Conservation (phyloP, 176 grass and related monocot genomes). For the Oropetium thomaeum region DNA sequence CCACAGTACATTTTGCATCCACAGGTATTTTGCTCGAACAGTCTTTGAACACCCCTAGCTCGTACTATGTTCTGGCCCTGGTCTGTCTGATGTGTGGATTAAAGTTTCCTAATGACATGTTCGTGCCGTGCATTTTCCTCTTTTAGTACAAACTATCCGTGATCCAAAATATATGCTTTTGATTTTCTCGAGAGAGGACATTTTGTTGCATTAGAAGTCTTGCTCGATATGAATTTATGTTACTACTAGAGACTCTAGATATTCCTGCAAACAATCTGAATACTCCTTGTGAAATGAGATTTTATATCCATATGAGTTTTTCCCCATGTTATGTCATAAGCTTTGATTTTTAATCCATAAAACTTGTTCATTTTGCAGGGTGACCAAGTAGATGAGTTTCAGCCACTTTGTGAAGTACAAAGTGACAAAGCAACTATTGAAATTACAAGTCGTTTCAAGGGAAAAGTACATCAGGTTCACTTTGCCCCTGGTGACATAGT, state of each 20-base stretch:
- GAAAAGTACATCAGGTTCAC: constrained; percentile 80
- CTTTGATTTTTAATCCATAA: neutral
- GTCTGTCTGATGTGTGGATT: neutral
- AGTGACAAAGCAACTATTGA: constrained; percentile 99
- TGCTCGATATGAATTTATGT: neutral
- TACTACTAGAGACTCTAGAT: neutral
- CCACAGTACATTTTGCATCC: too few relatives aligned
- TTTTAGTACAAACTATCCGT: neutral
- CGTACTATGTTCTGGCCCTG: neutral
- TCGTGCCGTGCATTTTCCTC: neutral
- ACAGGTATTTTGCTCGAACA: neutral
- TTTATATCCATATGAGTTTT: neutral
- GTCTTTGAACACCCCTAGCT: too few relatives aligned
- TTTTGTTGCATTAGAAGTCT: neutral
- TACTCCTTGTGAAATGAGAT: neutral
- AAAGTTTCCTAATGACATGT: neutral
- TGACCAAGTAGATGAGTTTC: constrained; percentile 91
- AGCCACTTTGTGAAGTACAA: constrained; percentile 88
- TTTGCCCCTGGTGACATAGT: constrained; percentile 78
- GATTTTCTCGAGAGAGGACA: too few relatives aligned
- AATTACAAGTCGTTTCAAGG: constrained; percentile 93
- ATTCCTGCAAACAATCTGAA: constrained; percentile 9
- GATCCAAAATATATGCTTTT: neutral
- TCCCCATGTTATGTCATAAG: neutral
- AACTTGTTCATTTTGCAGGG: constrained; percentile 47